Evolutionary conservation across 176 grass and related monocot species (phyloP), one percentile per base, ranked within the genome.

Genomic region (Zoysia japonica): DNA sequence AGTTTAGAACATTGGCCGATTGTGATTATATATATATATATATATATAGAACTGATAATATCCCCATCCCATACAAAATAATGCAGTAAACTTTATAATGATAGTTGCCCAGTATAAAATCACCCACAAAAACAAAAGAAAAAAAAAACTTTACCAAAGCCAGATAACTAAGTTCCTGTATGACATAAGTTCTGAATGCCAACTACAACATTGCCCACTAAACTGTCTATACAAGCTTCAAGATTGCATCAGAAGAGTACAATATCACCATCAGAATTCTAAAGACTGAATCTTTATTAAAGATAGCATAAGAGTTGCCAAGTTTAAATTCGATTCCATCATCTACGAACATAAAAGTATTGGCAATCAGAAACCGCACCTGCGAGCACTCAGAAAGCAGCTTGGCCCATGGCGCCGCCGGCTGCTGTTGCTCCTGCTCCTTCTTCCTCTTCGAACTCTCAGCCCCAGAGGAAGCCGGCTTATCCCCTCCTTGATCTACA

Each of bases 361-460:
- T n/a, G 1, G 3, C 5, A 51, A 38, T 15, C 11, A 4, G 74
- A 28, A 35, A 4, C 45, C 55, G 9, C 38, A 91, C 96, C 96
- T 95, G 86, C 38, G 96, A 89, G 56, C 79, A 83, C 76, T 99
- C 88, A n/a, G 96, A 99, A 9, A 99, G 87, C 40, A 99, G 82
- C 76, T 93, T 99, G 2, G 90, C 96, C 96, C 96, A 99, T 77
- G 92, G 90, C 44, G 16, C 76, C 40, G 65, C 74, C 8, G 77
- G 83, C 52, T 88, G 83, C 61, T 72, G 69, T 62, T 86, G 88
- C 43, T 74, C 74, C 37, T 35, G 81, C 64, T 82, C 63, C 72
- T 78, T 86, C 70, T 49, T 84, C 85, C 51, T 55, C 65, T 75
- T 82, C 64, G 42, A 80, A 68, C 61, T 84, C 87, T 80, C 91